Evolutionary conservation across 495 filamentous ascomycete species (phyloP).

Genomic region (Talaromyces stipitatus): DNA sequence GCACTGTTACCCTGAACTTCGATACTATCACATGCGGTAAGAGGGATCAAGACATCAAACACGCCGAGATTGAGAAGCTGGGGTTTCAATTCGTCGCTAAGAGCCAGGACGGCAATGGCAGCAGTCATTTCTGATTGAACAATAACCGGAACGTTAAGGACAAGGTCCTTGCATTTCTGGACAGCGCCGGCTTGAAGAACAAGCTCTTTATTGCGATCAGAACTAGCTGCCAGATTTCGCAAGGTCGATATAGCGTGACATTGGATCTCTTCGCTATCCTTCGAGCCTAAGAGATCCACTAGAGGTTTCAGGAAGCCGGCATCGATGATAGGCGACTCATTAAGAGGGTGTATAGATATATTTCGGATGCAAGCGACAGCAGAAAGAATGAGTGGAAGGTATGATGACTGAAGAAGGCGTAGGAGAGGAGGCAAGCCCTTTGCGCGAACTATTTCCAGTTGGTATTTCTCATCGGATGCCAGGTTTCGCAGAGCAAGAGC

Average conservation of each 20-base stretch:
- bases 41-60: slow-evolving; percentile 91
- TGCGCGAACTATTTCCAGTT: slow-evolving; percentile 90
- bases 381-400: slow-evolving; percentile 90
- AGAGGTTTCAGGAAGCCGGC: slow-evolving; percentile 90
- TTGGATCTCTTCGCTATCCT: slow-evolving; percentile 97
- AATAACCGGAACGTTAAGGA: slow-evolving; percentile 84
- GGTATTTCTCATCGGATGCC: slow-evolving; percentile 97
- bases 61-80: slow-evolving; percentile 89
- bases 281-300: slow-evolving; percentile 88
- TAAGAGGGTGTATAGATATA: slow-evolving; percentile 96
- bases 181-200: slow-evolving; percentile 95
- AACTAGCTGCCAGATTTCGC: slow-evolving; percentile 90
- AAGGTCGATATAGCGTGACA: slow-evolving; percentile 98
- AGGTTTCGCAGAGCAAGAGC: slow-evolving; percentile 90
- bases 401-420: slow-evolving; percentile 85
- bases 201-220: slow-evolving; percentile 92
- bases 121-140: slow-evolving; percentile 99
- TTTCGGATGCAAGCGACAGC: slow-evolving; percentile 98
- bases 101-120: slow-evolving; percentile 91
- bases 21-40: slow-evolving; percentile 90
- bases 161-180: slow-evolving; percentile 96
- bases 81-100: slow-evolving; percentile 92
- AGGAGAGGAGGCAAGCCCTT: slow-evolving; percentile 78
- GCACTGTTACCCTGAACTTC: slow-evolving; percentile 99
- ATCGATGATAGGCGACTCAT: slow-evolving; percentile 99